phyloP scores from a whole-genome alignment of 2,329 filamentous ascomycete species.

The Pyrenophora tritici-repentis region DNA sequence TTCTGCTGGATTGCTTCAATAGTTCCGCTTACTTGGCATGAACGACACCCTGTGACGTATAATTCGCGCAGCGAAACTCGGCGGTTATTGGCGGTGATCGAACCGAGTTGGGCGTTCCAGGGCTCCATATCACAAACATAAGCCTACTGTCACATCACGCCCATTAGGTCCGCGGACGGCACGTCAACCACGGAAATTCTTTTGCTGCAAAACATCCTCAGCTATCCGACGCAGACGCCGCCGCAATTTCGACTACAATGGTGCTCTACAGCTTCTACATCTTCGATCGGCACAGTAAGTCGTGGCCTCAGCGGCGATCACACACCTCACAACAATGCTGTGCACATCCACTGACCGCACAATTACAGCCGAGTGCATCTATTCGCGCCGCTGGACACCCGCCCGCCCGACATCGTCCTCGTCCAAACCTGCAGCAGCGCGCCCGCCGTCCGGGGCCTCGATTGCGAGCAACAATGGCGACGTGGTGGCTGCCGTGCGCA shows the following conservation, averaged over 20 bases:
- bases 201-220: not conserved
- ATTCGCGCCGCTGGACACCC: slow-evolving; percentile 80
- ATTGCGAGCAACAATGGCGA: slow-evolving; percentile 51
- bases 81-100: too few species aligned
- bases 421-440: slow-evolving; percentile 51
- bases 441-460: slow-evolving; percentile 56
- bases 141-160: too few species aligned
- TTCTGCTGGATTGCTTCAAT: not conserved
- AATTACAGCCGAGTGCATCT: slow-evolving; percentile 87
- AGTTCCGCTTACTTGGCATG: too few species aligned
- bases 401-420: slow-evolving; percentile 53
- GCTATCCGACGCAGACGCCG: not conserved
- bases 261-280: slow-evolving; percentile 98
- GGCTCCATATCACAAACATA: too few species aligned
- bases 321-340: not conserved
- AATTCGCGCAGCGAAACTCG: too few species aligned
- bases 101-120: too few species aligned
- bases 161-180: too few species aligned
- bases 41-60: too few species aligned
- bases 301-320: not conserved
- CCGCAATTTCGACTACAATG: slow-evolving; percentile 59
- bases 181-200: not conserved
- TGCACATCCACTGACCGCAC: slow-evolving; percentile 24
- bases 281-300: slow-evolving; percentile 94
- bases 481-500: slow-evolving; percentile 34